Base-by-base conservation (phyloP, 345 rosid genomes). In the Populus deltoides region DNA sequence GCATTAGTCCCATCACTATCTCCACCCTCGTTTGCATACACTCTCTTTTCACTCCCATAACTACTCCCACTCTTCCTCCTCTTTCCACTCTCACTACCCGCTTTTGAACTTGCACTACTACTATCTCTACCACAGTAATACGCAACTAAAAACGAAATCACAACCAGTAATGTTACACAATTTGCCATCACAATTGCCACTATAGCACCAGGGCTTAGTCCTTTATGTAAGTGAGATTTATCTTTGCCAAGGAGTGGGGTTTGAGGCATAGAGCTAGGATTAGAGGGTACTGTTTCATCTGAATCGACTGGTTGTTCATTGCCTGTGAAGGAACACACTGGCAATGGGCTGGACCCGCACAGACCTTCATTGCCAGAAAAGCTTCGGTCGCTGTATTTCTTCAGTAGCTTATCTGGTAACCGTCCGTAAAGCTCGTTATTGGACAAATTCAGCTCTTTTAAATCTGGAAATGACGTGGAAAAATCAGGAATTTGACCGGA, bases 1-100 rank as follows among this genome's bases (percentile, higher is more conserved):
- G 84, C 92, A 25, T 82, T 88, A 9, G 97, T 94, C 18, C 89
- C 95, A 31, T 94, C 98, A 27, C 97, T 94, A n/a, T 93, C 97
- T 3, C 80, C 86, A 22, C 86, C 93, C 1, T 86, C 85, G 16
- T 79, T 83, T 0, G 79, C 90, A 67, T 87, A 86, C 73, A 82
- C 93, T 79, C 85, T 85, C 81, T 82, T 85, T 66, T 84, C 94
- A 66, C 88, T 90, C 4, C 91, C 81, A 10, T 83, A 80, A 66
- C 89, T 84, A 73, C 89, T 87, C 24, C 85, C 85, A 15, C 87
- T 86, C 67, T 78, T 86, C 81, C 86, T 78, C 83, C 79, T 81
- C 57, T 83, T 86, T 39, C 90, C 90, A 16, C 77, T 85, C 77
- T 87, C 78, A 43, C 92, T 87, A 4, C 86, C 87, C 1, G 75